Evolutionary conservation across 148 eudicot species (phyloP), one percentile per base, ranked within the genome.

Genomic region (Rheum nobile): DNA sequence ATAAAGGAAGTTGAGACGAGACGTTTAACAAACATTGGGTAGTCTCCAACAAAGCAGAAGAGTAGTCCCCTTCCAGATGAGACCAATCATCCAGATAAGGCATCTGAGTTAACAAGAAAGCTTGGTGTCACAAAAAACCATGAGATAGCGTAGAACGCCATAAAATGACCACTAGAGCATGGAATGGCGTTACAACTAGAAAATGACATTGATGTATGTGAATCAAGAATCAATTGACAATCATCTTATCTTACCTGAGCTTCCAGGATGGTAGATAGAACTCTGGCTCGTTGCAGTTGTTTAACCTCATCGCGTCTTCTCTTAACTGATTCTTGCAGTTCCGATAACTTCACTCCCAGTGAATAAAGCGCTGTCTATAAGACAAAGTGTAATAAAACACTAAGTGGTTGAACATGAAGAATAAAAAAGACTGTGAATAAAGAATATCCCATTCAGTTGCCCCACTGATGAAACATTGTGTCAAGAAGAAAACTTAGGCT

Each of bases 71-170:
- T 79, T 93, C 92, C 75, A 88, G 38, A 75, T 79, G 74, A 73
- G 89, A 80, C 98, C 98, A 93, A 77, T 85, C 86, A 26, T 89
- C 92, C 75, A 93, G 83, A 74, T 41, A 67, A 22, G 91, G 90
- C 80, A 90, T 77, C 98, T 92, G 79, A 77, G 67, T 31, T 32
- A 63, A 3, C 69, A 63, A 26, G 10, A 24, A 24, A 57, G 29
- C 7, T 54, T 54, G 26, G 31, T 8, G 67, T 59, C 67, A 59
- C 67, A 29, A 0, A 61, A 46, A 26, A 55, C 3, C 35, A 29
- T 61, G 14, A 42, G 46, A 42, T 42, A 42, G 46, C 2, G 46
- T 12, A 42, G 13, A 42, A 19, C 19, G 24, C 14, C 26, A 50
- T 54, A 11, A 54, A 22, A 21, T 24, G 4, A 54, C 29, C 32